Evolutionary conservation across 805 yeast species (phyloP), one percentile per base, ranked within the genome.

Genomic region (Tetrapisispora iriomotensis): DNA sequence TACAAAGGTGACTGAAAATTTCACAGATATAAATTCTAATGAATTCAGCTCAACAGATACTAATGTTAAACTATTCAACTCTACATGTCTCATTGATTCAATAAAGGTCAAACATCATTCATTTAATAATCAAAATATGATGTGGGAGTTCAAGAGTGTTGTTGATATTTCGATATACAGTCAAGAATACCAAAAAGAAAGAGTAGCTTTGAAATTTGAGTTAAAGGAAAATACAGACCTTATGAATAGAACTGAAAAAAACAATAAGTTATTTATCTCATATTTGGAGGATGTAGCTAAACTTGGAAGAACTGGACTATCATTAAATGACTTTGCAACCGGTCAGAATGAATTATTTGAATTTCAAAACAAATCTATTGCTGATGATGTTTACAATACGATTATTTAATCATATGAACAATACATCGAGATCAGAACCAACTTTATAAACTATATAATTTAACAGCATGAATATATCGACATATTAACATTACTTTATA

Each of bases 281-380:
- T 46, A 36, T 18, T 14, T 51, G 9, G 31, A 45, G 5, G 42
- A 44, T 20, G 44, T 59, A 5, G 46, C 41, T 34, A 46, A 59
- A 31, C 40, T 58, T 23, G 60, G 59, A 6, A 49, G 54, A 31
- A 56, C 61, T 8, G 62, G 62, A 14, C 39, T 55, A 8, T 34
- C 45, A 3, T 21, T 56, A 8, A 22, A 41, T 14, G 46, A 50
- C 14, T 32, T 27, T 17, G 39, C 43, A 2, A 36, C 41, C 2
- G 42, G 42, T 6, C 43, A 43, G 0, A 39, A 39, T 20, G 48
- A 49, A 29, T 38, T 56, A 21, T 40, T 59, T 9, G 62, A 56
- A 37, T 58, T 56, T 26, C 48, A 50, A 28, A 53, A 47, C 31
- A 49, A 44, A 33, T 17, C 37, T 10, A 39, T 53, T 1, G 51